Percentiles rank a stretch among this genome's conserved stretches.
These are phyloP conservation scores for Lachnellula cervina DNA, from an alignment of 2,329 filamentous ascomycete species.

Conservation along the genomic window DNA sequence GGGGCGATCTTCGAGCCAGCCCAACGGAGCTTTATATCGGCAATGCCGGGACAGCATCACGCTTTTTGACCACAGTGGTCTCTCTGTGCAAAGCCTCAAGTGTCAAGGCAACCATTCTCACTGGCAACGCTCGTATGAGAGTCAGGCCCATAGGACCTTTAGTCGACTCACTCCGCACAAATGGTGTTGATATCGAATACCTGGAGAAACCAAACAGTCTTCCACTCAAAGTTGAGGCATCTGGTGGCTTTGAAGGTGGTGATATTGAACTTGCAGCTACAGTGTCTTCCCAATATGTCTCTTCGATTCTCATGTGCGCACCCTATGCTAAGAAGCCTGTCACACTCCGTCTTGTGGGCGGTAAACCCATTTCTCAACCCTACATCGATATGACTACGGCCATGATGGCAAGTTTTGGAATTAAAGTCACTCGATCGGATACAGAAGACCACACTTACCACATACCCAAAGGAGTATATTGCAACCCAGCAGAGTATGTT, in stretches of 20 bases:
- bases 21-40: constrained; percentile 80
- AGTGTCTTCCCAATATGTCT: constrained; percentile 98
- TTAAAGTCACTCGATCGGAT: constrained; percentile 69
- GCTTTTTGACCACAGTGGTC: constrained; percentile 89
- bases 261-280: constrained; percentile 89
- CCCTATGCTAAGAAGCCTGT: constrained; percentile 95
- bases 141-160: constrained; percentile 88
- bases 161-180: constrained; percentile 81
- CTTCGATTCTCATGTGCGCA: constrained; percentile 92
- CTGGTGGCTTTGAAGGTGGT: constrained; percentile 78
- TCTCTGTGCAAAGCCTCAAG: constrained; percentile 69
- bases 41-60: constrained; percentile 92
- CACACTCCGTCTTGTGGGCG: constrained; percentile 84
- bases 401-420: constrained; percentile 94
- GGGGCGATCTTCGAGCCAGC: constrained; percentile 76
- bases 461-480: constrained; percentile 79
- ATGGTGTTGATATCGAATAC: constrained; percentile 85
- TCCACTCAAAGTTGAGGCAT: constrained; percentile 76
- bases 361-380: constrained; percentile 91
- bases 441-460: constrained; percentile 88
- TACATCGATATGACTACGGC: constrained; percentile 99
- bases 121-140: constrained; percentile 95
- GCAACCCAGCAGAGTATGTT: constrained; percentile 78
- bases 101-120: constrained; percentile 70
- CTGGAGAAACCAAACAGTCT: constrained; percentile 78